Conservation (phyloP, 768 basidiomycete genomes). For the Kwoniella mangroviensis region DNA sequence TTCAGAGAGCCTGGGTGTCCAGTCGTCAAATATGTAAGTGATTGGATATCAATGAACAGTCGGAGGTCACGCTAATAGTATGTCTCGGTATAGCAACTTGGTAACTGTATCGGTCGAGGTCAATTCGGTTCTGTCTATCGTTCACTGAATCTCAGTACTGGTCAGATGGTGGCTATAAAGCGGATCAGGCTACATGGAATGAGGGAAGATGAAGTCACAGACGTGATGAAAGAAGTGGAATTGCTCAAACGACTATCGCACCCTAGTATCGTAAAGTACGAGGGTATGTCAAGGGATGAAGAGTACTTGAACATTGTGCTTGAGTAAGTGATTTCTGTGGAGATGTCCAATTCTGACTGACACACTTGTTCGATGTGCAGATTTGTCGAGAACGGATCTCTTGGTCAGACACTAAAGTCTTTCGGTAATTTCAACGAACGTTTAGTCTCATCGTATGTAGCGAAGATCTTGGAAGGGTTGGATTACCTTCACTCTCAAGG, state of each 20-base stretch:
- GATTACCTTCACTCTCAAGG: slow-evolving; percentile 83
- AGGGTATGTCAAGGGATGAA: slow-evolving; percentile 89
- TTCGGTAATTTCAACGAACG: slow-evolving; percentile 93
- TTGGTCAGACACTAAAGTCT: slow-evolving; percentile 87
- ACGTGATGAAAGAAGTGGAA: slow-evolving; percentile 93
- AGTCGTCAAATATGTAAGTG: slow-evolving; percentile 32
- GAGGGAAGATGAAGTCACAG: slow-evolving; percentile 84
- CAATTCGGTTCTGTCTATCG: slow-evolving; percentile 97
- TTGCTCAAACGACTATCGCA: slow-evolving; percentile 87
- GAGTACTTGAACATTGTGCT: slow-evolving; percentile 89
- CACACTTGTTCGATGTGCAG: slow-evolving; percentile 58
- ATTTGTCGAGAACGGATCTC: slow-evolving; percentile 94
- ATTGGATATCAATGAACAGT: not conserved
- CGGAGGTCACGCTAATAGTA: not conserved
- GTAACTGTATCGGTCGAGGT: slow-evolving; percentile 94
- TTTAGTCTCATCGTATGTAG: slow-evolving; percentile 88
- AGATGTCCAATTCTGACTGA: not conserved
- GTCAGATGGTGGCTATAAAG: slow-evolving; percentile 99
- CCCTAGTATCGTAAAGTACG: slow-evolving; percentile 95
- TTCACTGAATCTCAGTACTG: slow-evolving; percentile 88
- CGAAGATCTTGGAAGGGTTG: slow-evolving; percentile 94
- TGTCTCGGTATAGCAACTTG: slow-evolving; percentile 75
- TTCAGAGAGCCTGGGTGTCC: slow-evolving; percentile 34
- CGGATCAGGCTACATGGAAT: slow-evolving; percentile 87
- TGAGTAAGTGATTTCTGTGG: slow-evolving; percentile 68